Evolutionary conservation across 2,329 filamentous ascomycete species (phyloP).

Genomic region (Tympanopsis confertula): DNA sequence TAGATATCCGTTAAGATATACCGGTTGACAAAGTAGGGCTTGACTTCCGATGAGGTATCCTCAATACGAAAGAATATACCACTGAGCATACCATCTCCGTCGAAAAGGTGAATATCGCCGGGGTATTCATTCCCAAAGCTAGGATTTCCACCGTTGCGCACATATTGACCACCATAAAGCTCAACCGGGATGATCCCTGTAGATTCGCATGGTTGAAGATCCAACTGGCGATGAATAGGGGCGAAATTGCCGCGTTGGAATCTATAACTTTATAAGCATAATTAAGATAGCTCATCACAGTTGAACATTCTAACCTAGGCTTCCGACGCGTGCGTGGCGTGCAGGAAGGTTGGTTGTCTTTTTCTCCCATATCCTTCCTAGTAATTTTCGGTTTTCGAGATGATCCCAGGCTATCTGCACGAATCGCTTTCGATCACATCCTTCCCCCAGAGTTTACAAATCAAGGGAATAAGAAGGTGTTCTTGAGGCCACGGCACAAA

Average conservation of each 20-base stretch:
- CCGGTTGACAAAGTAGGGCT: conserved; percentile 58
- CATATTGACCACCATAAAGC: conserved; percentile 57
- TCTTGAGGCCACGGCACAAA: no score
- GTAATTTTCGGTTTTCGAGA: no score
- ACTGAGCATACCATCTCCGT: conserved; percentile 64
- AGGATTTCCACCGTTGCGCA: conserved; percentile 62
- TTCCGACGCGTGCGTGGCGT: no score
- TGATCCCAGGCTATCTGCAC: no score
- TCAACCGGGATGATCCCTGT: conserved; percentile 51
- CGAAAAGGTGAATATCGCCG: conserved; percentile 62
- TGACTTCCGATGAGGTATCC: conserved; percentile 23
- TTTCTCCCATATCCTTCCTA: no score
- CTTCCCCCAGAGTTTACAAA: no score
- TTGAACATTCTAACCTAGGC: conserved; percentile 6
- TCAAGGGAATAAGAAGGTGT: no score
- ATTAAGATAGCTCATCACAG: neutral
- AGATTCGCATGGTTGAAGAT: conserved; percentile 43
- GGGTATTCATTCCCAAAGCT: conserved; percentile 46
- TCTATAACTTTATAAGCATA: conserved; percentile 14
- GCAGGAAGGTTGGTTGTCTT: no score
- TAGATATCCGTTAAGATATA: conserved; percentile 59
- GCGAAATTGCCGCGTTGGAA: conserved; percentile 62
- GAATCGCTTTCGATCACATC: no score
- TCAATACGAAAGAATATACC: conserved; percentile 46
- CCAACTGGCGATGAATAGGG: conserved; percentile 42